phyloP scores from a whole-genome alignment of 1,139 yeast genomes.

The Insectozyma bohioensis region DNA sequence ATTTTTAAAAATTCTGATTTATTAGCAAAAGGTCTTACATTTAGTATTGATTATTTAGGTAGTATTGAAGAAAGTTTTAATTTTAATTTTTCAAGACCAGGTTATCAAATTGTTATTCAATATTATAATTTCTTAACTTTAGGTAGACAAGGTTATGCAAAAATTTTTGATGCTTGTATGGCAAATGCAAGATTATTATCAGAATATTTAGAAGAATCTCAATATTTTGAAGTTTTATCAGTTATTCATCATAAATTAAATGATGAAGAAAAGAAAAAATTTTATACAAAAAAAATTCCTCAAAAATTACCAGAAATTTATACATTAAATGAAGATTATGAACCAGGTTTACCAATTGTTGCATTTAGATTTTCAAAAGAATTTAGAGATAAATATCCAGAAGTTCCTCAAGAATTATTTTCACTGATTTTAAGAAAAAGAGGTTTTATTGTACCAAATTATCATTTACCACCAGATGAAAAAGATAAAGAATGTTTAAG shows the following conservation, averaged over 20 bases:
- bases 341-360: slow-evolving; percentile 87
- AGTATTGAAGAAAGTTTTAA: slow-evolving; percentile 87
- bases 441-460: slow-evolving; percentile 90
- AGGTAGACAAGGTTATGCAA: slow-evolving; percentile 70
- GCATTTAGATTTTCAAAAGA: slow-evolving; percentile 71
- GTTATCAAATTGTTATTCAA: slow-evolving; percentile 86
- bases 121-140: slow-evolving; percentile 74
- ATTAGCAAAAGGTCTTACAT: slow-evolving; percentile 71
- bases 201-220: slow-evolving; percentile 60
- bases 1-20: slow-evolving; percentile 68
- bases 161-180: slow-evolving; percentile 61
- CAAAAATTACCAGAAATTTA: slow-evolving; percentile 7
- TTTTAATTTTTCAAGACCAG: slow-evolving; percentile 88
- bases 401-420: slow-evolving; percentile 79
- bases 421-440: slow-evolving; percentile 73
- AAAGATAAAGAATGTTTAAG: slow-evolving; percentile 67
- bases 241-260: slow-evolving; percentile 63
- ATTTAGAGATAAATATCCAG: slow-evolving; percentile 63
- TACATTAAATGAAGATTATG: slow-evolving; percentile 41
- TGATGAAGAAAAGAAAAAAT: slow-evolving; percentile 16
- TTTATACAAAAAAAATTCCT: slow-evolving; percentile 21
- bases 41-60: slow-evolving; percentile 81
- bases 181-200: slow-evolving; percentile 72
- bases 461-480: slow-evolving; percentile 70
- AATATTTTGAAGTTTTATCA: slow-evolving; percentile 72